A percentile compares a stretch with the other conserved stretches of the same genome.
phyloP scores from a whole-genome alignment of 108 stramenopile species.

The Discostella stelligeroides region DNA sequence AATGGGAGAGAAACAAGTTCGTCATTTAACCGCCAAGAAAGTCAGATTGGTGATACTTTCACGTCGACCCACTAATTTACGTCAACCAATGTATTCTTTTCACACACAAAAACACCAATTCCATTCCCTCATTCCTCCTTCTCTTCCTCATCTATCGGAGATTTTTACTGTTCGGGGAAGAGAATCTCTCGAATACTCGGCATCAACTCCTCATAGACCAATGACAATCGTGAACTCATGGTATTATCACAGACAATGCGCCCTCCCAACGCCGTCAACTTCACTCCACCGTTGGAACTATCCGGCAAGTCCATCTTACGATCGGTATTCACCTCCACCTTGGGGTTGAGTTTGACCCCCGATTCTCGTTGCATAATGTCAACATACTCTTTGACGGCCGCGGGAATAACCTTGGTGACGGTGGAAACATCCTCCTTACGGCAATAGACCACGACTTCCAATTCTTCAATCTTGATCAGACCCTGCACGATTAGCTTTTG shows the following conservation, averaged over 20 bases:
- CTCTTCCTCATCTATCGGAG: too few species aligned
- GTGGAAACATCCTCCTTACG: constrained; percentile 87
- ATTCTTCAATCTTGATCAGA: constrained; percentile 99
- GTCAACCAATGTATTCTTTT: too few species aligned
- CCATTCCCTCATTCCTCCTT: too few species aligned
- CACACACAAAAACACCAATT: too few species aligned
- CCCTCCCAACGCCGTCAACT: constrained; percentile 87
- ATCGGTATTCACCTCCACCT: constrained; percentile 81
- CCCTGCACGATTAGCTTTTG: constrained; percentile 97
- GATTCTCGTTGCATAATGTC: constrained; percentile 93
- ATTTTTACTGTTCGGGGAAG: constrained; percentile 77
- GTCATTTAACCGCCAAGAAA: too few species aligned
- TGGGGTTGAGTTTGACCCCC: constrained; percentile 80
- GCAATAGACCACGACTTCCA: constrained; percentile 86
- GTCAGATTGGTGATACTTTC: too few species aligned
- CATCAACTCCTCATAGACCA: constrained; percentile 94
- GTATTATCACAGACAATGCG: constrained; percentile 98
- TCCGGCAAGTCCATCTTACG: constrained; percentile 73
- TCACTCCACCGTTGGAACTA: constrained; percentile 88
- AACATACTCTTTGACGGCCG: constrained; percentile 89
- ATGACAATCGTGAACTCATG: constrained; percentile 85
- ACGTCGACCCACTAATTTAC: too few species aligned
- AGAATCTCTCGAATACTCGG: constrained; percentile 93
- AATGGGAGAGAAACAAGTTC: too few species aligned
- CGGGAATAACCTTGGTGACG: constrained; percentile 76